phyloP scores from a whole-genome alignment of 345 rosid species.

The Eucalyptus leucophloia region DNA sequence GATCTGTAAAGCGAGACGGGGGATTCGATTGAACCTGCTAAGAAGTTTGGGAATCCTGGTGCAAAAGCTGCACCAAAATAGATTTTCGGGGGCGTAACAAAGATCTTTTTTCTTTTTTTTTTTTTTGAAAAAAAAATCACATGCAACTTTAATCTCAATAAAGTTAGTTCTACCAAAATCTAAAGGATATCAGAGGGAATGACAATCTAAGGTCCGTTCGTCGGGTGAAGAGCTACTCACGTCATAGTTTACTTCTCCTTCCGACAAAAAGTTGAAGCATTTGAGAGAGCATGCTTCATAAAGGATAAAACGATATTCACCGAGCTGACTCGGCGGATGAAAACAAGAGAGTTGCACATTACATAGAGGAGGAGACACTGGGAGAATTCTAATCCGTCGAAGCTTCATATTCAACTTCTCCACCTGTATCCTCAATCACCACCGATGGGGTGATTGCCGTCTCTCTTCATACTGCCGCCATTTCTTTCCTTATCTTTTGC shows the following conservation, averaged over 20 bases:
- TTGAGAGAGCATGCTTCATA: background rate
- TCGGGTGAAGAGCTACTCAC: background rate
- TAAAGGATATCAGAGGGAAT: background rate
- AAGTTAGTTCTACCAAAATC: background rate
- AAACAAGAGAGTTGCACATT: background rate
- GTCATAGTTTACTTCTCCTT: background rate
- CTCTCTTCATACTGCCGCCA: background rate
- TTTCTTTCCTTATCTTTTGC: background rate
- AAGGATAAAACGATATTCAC: background rate
- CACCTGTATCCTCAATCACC: background rate
- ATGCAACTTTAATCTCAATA: background rate
- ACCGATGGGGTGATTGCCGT: background rate
- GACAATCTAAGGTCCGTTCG: background rate
- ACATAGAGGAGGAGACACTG: background rate
- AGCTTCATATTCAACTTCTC: background rate
- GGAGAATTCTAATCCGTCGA: background rate
- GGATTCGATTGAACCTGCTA: background rate
- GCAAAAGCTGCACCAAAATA: background rate
- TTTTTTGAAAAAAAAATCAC: rapidly evolving
- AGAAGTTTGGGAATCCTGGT: background rate
- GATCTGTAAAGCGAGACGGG: background rate
- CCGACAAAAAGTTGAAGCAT: background rate
- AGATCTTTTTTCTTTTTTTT: background rate
- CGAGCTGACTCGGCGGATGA: background rate
- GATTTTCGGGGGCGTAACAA: background rate